These are phyloP conservation scores for Epichloe sylvatica DNA, from an alignment of 2,329 filamentous ascomycete species.

Conservation along the genomic window DNA sequence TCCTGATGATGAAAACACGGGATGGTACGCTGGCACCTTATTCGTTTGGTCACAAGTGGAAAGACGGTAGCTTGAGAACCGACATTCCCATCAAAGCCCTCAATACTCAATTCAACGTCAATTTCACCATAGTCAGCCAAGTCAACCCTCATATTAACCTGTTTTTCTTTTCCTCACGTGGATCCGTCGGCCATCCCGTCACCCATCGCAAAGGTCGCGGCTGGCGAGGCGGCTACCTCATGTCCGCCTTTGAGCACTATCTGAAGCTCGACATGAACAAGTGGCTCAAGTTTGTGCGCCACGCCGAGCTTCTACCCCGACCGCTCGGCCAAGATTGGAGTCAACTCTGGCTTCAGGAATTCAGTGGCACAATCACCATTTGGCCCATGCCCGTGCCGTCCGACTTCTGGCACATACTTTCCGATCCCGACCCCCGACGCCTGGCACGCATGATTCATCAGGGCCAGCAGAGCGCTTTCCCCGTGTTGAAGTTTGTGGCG, in stretches of 20 bases:
- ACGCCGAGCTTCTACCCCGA: constrained; percentile 80
- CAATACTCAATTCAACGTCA: constrained; percentile 96
- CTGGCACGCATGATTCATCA: constrained; percentile 81
- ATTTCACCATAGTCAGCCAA: constrained; percentile 78
- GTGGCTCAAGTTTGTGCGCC: constrained; percentile 89
- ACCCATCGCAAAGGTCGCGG: constrained; percentile 86
- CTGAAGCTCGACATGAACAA: constrained; percentile 94
- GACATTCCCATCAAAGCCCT: constrained; percentile 91
- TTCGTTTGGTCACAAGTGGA: constrained; percentile 98
- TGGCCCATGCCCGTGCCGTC: constrained; percentile 72
- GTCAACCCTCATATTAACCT: constrained; percentile 97
- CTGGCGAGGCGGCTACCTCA: constrained; percentile 91
- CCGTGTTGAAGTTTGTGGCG: constrained; percentile 78
- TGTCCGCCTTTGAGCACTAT: constrained; percentile 83
- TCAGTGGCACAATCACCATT: constrained; percentile 88
- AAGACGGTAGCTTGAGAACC: constrained; percentile 85
- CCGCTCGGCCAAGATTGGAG: constrained; percentile 93
- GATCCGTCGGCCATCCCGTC: constrained; percentile 81
- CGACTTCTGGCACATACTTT: constrained; percentile 77
- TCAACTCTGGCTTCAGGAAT: constrained; percentile 89
- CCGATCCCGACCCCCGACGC: constrained; percentile 62
- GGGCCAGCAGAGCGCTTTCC: constrained; percentile 78
- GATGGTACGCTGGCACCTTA: constrained; percentile 73
- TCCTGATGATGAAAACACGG: constrained; percentile 76
- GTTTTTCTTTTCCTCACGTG: constrained; percentile 94